phyloP scores from a whole-genome alignment of 2,329 filamentous ascomycete genomes.

The Lithohypha guttulata region DNA sequence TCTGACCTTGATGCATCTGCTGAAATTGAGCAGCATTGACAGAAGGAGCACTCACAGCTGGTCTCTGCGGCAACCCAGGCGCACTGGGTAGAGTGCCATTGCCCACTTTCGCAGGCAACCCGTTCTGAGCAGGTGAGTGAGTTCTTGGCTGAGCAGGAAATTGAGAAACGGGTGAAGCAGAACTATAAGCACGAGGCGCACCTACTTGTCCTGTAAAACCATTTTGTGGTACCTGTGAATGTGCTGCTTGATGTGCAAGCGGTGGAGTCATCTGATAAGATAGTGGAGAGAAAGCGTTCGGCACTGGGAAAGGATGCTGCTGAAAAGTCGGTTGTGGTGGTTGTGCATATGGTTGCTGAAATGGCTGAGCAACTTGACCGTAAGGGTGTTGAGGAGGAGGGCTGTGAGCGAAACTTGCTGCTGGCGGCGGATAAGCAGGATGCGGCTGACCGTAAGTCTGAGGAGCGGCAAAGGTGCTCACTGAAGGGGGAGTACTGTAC shows the following conservation, averaged over 20 bases:
- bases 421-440: slow-evolving; percentile 18
- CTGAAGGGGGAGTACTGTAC: slow-evolving; percentile 10
- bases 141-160: slow-evolving; percentile 33
- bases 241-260: slow-evolving; percentile 28
- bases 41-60: slow-evolving; percentile 44
- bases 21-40: slow-evolving; percentile 46
- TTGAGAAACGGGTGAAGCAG: slow-evolving; percentile 31
- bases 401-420: slow-evolving; percentile 1
- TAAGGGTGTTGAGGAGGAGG: slow-evolving; percentile 10
- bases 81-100: slow-evolving; percentile 46
- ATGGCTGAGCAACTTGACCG: slow-evolving; percentile 10
- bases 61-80: slow-evolving; percentile 50
- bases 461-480: slow-evolving; percentile 10
- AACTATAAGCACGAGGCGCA: slow-evolving; percentile 29
- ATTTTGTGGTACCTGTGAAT: slow-evolving; percentile 25
- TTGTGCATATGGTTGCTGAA: slow-evolving; percentile 16
- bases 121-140: slow-evolving; percentile 21
- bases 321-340: slow-evolving; percentile 17
- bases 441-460: slow-evolving; percentile 21
- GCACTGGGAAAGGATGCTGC: slow-evolving; percentile 18
- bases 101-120: slow-evolving; percentile 38
- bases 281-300: slow-evolving; percentile 26
- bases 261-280: slow-evolving; percentile 25
- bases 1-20: slow-evolving; percentile 45
- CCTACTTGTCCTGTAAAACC: slow-evolving; percentile 26